A percentile compares a stretch with the other conserved stretches of the same genome.
phyloP scores from a whole-genome alignment of 495 filamentous ascomycete genomes.

The Xylaria grammica region DNA sequence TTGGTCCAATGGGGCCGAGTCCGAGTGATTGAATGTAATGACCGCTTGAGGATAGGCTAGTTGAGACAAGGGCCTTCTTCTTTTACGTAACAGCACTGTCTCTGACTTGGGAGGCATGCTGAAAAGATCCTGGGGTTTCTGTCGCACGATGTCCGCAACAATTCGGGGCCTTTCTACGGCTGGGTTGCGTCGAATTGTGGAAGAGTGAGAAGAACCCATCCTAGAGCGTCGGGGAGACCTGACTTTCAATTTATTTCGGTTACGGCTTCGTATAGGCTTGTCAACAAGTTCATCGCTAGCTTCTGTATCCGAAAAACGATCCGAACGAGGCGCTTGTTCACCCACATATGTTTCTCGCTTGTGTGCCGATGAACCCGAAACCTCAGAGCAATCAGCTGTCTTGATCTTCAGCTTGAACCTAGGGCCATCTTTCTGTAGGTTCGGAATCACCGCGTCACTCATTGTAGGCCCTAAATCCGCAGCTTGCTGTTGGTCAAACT shows the following conservation, averaged over 20 bases:
- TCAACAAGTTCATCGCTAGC: background rate
- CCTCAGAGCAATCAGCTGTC: constrained; percentile 28
- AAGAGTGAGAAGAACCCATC: constrained; percentile 22
- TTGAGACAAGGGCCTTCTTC: constrained; percentile 19
- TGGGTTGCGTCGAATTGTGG: constrained; percentile 27
- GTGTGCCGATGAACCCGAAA: constrained; percentile 8
- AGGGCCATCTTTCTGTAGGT: constrained; percentile 27
- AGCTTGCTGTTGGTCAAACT: background rate
- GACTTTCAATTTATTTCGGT: constrained; percentile 34
- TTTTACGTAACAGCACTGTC: constrained; percentile 4
- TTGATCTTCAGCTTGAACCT: constrained; percentile 45
- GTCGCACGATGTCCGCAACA: constrained; percentile 22
- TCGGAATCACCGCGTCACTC: background rate
- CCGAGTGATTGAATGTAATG: background rate
- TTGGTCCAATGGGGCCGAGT: background rate
- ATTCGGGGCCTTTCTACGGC: constrained; percentile 6
- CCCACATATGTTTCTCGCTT: background rate
- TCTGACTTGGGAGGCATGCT: constrained; percentile 20
- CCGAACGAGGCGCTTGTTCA: background rate
- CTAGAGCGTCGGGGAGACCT: constrained; percentile 31
- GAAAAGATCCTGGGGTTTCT: constrained; percentile 32
- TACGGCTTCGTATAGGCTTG: constrained; percentile 7
- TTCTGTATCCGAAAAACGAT: background rate
- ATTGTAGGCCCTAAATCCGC: background rate
- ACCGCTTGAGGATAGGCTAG: constrained; percentile 6